Percentiles rank a stretch among this genome's conserved stretches.
These are phyloP conservation scores for Metarhizium album DNA, from an alignment of 2,329 filamentous ascomycete genomes.

Conservation along the genomic window DNA sequence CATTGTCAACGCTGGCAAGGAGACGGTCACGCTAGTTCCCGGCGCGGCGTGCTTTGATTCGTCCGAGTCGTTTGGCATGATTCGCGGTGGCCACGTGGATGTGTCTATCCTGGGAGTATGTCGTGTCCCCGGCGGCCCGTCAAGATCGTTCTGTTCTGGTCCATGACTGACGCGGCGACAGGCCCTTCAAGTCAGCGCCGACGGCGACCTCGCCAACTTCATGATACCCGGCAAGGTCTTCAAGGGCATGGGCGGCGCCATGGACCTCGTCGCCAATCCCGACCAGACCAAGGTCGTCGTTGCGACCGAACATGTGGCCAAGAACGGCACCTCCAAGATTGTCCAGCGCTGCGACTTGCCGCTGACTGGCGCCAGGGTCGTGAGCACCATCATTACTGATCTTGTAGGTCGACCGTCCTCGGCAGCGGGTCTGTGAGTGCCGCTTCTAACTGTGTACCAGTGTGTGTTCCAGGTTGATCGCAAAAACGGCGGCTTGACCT, in stretches of 20 bases:
- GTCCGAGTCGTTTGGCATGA: constrained; percentile 79
- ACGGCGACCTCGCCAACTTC: constrained; percentile 76
- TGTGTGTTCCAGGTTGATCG: constrained; percentile 63
- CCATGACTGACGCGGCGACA: neutral
- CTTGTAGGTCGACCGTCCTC: constrained; percentile 41
- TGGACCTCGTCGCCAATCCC: constrained; percentile 63
- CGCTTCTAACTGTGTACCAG: constrained; percentile 21
- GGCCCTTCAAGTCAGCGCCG: constrained; percentile 68
- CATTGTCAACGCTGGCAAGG: constrained; percentile 79
- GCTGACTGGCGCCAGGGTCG: constrained; percentile 54
- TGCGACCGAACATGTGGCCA: constrained; percentile 58
- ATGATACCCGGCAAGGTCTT: constrained; percentile 83
- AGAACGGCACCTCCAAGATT: constrained; percentile 57
- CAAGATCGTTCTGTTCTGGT: too few relatives aligned
- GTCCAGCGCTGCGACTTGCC: constrained; percentile 53
- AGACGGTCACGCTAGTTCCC: constrained; percentile 70
- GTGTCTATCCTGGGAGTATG: constrained; percentile 65
- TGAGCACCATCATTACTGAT: constrained; percentile 64
- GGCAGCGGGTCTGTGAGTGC: neutral
- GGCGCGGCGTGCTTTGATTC: constrained; percentile 71
- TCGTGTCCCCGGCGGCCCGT: too few relatives aligned
- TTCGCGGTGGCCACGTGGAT: constrained; percentile 73
- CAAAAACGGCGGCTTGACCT: constrained; percentile 46
- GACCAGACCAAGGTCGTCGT: constrained; percentile 63
- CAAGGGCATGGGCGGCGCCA: constrained; percentile 78